phyloP scores from a whole-genome alignment of 1,284 basidiomycete genomes.

The Fomitopsis schrenkii region DNA sequence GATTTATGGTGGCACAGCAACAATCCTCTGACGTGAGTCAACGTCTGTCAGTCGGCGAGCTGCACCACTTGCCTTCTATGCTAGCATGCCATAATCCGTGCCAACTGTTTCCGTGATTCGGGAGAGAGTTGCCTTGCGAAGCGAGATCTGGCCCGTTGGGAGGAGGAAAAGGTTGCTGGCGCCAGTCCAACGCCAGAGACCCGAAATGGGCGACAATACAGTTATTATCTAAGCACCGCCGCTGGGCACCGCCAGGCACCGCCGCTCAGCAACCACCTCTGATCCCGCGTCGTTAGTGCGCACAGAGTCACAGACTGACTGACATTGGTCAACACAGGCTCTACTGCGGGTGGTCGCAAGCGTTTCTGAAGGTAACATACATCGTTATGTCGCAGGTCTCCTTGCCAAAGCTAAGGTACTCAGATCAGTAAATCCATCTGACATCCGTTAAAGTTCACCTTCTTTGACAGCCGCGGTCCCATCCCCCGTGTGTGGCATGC shows the following conservation, averaged over 20 bases:
- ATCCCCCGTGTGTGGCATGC: neutral
- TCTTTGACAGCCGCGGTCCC: neutral
- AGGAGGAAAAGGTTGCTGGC: neutral
- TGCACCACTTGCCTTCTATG: constrained; percentile 1
- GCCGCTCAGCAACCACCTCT: neutral
- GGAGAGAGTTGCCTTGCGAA: neutral
- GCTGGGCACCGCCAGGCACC: neutral
- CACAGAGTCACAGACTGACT: neutral
- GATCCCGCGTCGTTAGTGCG: neutral
- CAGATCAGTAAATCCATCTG: neutral
- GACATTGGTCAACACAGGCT: neutral
- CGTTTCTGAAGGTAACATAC: neutral
- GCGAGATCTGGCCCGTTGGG: neutral
- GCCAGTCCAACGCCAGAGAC: neutral
- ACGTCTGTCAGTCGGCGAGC: neutral
- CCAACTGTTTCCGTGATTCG: neutral
- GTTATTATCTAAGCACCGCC: neutral
- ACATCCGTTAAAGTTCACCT: neutral
- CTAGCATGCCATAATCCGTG: neutral
- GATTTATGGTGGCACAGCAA: constrained; percentile 2
- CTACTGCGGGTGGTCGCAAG: neutral
- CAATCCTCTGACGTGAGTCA: constrained; percentile 1
- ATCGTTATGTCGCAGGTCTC: neutral
- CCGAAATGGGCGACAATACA: neutral
- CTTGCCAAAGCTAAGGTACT: neutral